Evolutionary conservation across 148 eudicot species (phyloP), one percentile per base, ranked within the genome.

Genomic region (Oxyria digyna): DNA sequence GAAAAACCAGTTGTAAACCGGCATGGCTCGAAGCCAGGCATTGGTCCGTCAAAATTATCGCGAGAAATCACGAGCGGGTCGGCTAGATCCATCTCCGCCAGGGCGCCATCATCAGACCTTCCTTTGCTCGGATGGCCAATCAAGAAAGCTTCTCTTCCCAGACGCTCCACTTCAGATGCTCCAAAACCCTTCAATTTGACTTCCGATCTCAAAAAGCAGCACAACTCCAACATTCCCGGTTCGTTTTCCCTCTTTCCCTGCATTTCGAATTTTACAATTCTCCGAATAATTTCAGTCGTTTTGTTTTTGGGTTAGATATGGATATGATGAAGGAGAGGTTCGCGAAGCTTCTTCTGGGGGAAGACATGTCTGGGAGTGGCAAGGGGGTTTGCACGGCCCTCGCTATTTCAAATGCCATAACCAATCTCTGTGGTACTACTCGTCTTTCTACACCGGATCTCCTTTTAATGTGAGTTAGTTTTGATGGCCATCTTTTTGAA

Each of bases 301-400:
- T 64, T 64, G 6, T 35, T 6, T 35, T 35, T 35, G 6, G 6
- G 31, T 32, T 50, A 93, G 96, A 93, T 70, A 69, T 75, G 83
- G 92, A 93, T 70, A 72, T 88, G 92, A 86, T 94, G 97, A 94
- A 90, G 75, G 97, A 94, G 63, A 88, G 98, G 73, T 93, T 89
- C 82, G 86, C 95, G 1, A 93, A 93, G 72, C 69, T 93, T 73
- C 76, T 93, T 75, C 91, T 94, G 11, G 98, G 98, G 45, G 98
- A 94, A 70, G 98, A 94, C 62, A 94, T 94, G 98, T 94, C 98
- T 46, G 98, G 98, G 27, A 85, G 87, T 80, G 98, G 98, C 12
- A 82, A 83, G 74, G 98, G 98, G 74, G 98, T 94, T 80, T 86
- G 81, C 42, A 71, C 92, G 10, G 87, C 98, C 42, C 67, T 93